Evolutionary conservation across 2,329 filamentous ascomycete species (phyloP).

Genomic region (Aspergillus neotritici): DNA sequence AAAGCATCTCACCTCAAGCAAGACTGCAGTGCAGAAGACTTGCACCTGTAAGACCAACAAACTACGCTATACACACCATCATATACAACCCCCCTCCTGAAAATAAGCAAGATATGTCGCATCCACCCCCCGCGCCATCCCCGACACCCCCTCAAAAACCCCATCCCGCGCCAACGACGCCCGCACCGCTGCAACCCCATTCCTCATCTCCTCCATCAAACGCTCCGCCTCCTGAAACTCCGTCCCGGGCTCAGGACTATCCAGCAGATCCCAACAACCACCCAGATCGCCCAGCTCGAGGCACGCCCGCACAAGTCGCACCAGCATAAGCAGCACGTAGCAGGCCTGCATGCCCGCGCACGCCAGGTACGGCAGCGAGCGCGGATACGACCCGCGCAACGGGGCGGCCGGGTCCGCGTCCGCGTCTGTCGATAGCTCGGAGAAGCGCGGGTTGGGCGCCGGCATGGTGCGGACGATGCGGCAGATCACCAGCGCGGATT

Average conservation of each 20-base stretch:
- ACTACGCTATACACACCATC: no score
- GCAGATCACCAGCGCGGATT: conserved; percentile 17
- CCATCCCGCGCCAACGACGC: conserved; percentile 14
- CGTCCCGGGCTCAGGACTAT: conserved; percentile 13
- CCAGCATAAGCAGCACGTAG: conserved; percentile 20
- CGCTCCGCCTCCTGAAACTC: conserved; percentile 21
- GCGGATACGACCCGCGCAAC: conserved; percentile 3
- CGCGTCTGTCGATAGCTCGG: not conserved
- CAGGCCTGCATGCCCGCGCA: conserved; percentile 21
- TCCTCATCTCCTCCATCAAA: conserved; percentile 18
- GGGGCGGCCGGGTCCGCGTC: not conserved
- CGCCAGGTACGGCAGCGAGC: conserved; percentile 18
- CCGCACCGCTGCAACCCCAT: conserved; percentile 14
- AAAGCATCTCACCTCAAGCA: no score
- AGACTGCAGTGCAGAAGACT: no score
- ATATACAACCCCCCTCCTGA: no score
- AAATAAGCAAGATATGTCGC: conserved; percentile 16
- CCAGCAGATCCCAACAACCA: conserved; percentile 18
- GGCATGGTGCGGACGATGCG: conserved; percentile 15
- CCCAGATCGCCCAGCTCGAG: conserved; percentile 11
- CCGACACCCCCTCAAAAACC: conserved; percentile 19
- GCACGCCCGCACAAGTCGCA: conserved; percentile 17
- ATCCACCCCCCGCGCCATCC: conserved; percentile 21
- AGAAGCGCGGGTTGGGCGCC: conserved; percentile 5
- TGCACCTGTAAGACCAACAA: no score